These are phyloP conservation scores for Zopfochytrium polystomum DNA, from an alignment of 371 early-diverging fungal species.

Conservation along the genomic window DNA sequence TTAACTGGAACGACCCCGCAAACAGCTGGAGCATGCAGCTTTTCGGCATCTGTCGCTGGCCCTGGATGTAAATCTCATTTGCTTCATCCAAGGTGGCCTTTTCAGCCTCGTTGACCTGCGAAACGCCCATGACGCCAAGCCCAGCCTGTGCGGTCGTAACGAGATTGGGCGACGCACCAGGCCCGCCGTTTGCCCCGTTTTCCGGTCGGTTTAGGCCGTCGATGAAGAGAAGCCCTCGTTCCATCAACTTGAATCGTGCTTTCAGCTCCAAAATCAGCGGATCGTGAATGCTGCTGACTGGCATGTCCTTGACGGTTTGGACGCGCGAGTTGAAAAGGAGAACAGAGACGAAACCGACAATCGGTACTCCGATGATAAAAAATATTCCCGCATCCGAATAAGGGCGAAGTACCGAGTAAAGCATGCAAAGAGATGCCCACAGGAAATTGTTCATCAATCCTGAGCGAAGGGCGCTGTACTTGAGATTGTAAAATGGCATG, in stretches of 20 bases:
- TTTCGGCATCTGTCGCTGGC: constrained; percentile 20
- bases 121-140: background rate
- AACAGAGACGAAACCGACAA: constrained; percentile 9
- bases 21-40: constrained; percentile 34
- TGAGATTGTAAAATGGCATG: constrained; percentile 34
- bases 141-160: background rate
- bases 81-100: constrained; percentile 23
- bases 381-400: constrained; percentile 40
- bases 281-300: constrained; percentile 10
- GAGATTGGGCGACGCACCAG: constrained; percentile 10
- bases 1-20: constrained; percentile 34
- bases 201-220: constrained; percentile 10
- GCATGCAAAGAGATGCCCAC: constrained; percentile 32
- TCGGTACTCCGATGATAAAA: constrained; percentile 25
- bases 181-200: constrained; percentile 7
- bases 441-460: constrained; percentile 30
- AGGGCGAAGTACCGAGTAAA: constrained; percentile 30
- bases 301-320: constrained; percentile 14
- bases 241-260: constrained; percentile 27
- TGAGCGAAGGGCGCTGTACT: constrained; percentile 26
- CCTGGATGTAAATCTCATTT: constrained; percentile 17
- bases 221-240: constrained; percentile 24
- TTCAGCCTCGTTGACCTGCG: constrained; percentile 4
- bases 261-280: constrained; percentile 35
- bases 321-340: constrained; percentile 18